Conservation (phyloP, 305 asterid species). For the Fraxinus platypoda region DNA sequence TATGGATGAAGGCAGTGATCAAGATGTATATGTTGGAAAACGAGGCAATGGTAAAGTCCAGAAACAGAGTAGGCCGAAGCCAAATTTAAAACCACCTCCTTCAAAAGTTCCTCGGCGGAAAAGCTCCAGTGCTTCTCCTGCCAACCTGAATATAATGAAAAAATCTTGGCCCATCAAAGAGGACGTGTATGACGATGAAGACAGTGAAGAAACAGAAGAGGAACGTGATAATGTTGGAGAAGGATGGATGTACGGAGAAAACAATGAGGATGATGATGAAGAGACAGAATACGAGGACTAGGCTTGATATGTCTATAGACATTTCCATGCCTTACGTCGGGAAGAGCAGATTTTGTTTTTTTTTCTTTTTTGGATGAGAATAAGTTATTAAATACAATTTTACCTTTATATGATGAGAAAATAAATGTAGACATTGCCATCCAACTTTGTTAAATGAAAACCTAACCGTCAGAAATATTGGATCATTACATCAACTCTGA, state of each 20-base stretch:
- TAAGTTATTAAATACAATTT: not conserved
- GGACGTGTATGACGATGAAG: slow-evolving; percentile 68
- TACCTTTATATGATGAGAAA: not conserved
- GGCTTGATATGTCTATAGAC: slow-evolving; percentile 1
- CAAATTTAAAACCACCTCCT: slow-evolving; percentile 69
- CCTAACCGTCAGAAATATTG: not conserved
- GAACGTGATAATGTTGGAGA: slow-evolving; percentile 74
- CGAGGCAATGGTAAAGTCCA: slow-evolving; percentile 55
- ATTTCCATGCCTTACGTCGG: not conserved
- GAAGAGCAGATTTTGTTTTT: not conserved
- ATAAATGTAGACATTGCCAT: not conserved
- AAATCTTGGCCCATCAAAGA: slow-evolving; percentile 66
- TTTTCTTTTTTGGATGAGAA: not conserved
- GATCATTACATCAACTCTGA: not conserved
- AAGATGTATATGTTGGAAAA: slow-evolving; percentile 52
- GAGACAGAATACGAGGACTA: slow-evolving; percentile 90
- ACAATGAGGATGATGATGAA: slow-evolving; percentile 79
- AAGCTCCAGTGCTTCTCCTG: slow-evolving; percentile 41
- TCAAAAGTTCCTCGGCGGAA: slow-evolving; percentile 67
- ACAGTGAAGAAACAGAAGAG: slow-evolving; percentile 98
- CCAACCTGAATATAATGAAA: slow-evolving; percentile 44
- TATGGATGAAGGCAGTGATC: slow-evolving; percentile 83
- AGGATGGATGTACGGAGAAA: slow-evolving; percentile 67
- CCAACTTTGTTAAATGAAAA: not conserved
- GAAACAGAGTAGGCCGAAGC: slow-evolving; percentile 70